A percentile compares a stretch with the other conserved stretches of the same genome.
These are phyloP conservation scores for Apiotrichum brassicae DNA, from an alignment of 1,284 basidiomycete genomes.

Conservation along the genomic window DNA sequence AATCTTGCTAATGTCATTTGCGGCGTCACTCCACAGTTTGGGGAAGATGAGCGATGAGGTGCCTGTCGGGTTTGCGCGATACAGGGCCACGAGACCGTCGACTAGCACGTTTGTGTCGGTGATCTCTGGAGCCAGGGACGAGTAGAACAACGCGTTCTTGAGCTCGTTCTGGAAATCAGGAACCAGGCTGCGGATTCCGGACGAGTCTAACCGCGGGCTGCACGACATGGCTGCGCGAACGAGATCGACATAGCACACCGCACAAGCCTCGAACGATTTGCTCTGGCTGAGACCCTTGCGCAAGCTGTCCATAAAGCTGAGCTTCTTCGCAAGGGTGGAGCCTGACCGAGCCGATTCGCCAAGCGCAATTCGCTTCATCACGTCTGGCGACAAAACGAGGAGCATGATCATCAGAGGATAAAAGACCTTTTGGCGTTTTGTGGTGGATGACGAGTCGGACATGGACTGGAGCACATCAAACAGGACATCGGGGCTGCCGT, in stretches of 20 bases:
- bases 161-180: slow-evolving; percentile 70
- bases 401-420: slow-evolving; percentile 79
- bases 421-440: slow-evolving; percentile 52
- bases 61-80: slow-evolving; percentile 60
- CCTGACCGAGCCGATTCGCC: slow-evolving; percentile 35
- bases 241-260: slow-evolving; percentile 69
- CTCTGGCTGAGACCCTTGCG: slow-evolving; percentile 34
- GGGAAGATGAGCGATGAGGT: slow-evolving; percentile 59
- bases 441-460: slow-evolving; percentile 48
- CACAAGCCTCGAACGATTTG: slow-evolving; percentile 37
- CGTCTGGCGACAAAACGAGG: slow-evolving; percentile 69
- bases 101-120: slow-evolving; percentile 73
- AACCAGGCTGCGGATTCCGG: slow-evolving; percentile 61
- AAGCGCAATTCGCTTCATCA: slow-evolving; percentile 51
- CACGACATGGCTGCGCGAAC: slow-evolving; percentile 71
- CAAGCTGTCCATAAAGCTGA: slow-evolving; percentile 47
- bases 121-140: slow-evolving; percentile 46
- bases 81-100: slow-evolving; percentile 65
- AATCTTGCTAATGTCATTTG: slow-evolving; percentile 72
- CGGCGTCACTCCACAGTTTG: slow-evolving; percentile 66
- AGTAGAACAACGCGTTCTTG: slow-evolving; percentile 49
- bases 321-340: slow-evolving; percentile 45
- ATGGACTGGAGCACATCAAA: slow-evolving; percentile 67
- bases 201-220: slow-evolving; percentile 52
- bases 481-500: slow-evolving; percentile 72